A percentile compares a stretch with the other conserved stretches of the same genome.
Conservation (phyloP, 257 asterid genomes). For the Schizonepeta tenuifolia region DNA sequence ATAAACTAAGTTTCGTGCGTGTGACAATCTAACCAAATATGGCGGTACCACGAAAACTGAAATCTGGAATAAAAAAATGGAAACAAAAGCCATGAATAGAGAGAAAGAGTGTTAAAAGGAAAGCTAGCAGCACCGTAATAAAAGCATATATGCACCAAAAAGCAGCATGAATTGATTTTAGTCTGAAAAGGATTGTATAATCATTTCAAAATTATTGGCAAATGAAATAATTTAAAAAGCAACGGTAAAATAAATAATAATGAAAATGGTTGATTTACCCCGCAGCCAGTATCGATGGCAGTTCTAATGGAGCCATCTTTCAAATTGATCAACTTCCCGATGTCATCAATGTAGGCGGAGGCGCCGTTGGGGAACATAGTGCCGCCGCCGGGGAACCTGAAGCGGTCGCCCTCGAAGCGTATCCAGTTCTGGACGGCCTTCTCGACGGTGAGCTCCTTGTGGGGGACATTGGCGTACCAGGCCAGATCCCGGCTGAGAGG, state of each 20-base stretch:
- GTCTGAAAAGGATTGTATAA: no score
- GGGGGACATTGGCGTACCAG: conserved; percentile 91
- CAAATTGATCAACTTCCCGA: conserved; percentile 68
- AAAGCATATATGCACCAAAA: background rate
- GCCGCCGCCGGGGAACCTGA: conserved; percentile 89
- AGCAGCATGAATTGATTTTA: background rate
- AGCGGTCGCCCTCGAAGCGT: conserved; percentile 69
- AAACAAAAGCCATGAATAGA: conserved; percentile 8
- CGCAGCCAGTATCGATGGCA: conserved; percentile 96
- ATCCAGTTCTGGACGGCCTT: conserved; percentile 94
- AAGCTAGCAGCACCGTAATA: background rate
- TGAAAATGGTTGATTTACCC: conserved; percentile 47
- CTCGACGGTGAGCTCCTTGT: conserved; percentile 81
- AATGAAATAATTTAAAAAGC: no score
- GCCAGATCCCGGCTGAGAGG: conserved; percentile 73
- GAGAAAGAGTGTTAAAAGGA: background rate
- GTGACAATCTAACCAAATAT: background rate
- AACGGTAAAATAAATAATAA: background rate
- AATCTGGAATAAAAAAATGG: background rate
- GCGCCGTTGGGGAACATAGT: conserved; percentile 92
- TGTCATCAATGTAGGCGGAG: conserved; percentile 72
- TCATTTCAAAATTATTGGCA: conserved; percentile 8
- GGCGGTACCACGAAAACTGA: background rate
- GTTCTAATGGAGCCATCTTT: conserved; percentile 80
- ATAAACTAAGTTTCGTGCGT: background rate